Percentiles rank a stretch among this genome's conserved stretches.
Evolutionary conservation across 208 protist species (phyloP).

Genomic region (Trypanosomatidae sp.): DNA sequence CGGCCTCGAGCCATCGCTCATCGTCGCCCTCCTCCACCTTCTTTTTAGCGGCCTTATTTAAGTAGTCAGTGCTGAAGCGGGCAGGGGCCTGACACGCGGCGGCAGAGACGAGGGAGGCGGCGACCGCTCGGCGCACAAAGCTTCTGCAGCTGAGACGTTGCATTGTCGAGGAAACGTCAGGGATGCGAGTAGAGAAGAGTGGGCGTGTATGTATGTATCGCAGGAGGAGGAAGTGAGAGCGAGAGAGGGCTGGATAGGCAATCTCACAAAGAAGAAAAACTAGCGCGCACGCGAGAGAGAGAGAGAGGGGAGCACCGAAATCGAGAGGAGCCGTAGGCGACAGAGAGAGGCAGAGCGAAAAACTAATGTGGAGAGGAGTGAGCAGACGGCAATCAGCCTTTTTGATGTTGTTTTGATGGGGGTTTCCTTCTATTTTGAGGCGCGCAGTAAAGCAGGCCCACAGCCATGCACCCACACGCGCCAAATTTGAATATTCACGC

Average conservation of each 20-base stretch:
- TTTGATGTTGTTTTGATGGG: too few relatives aligned
- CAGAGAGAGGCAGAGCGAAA: background rate
- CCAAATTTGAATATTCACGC: background rate
- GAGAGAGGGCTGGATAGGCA: background rate
- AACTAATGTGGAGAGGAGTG: background rate
- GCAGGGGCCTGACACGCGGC: slow-evolving; percentile 8
- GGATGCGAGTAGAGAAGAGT: background rate
- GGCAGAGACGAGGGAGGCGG: slow-evolving; percentile 5
- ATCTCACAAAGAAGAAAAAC: background rate
- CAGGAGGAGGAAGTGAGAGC: background rate
- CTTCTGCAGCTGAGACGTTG: slow-evolving; percentile 17
- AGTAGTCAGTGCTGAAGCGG: slow-evolving; percentile 24
- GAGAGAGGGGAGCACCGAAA: background rate
- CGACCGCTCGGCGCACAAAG: slow-evolving; percentile 7
- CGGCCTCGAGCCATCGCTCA: slow-evolving; percentile 88
- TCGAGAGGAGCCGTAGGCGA: background rate
- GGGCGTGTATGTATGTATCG: background rate
- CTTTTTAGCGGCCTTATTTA: slow-evolving; percentile 51
- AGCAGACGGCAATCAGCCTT: background rate
- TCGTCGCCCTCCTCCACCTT: slow-evolving; percentile 45
- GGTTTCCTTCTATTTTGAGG: too few relatives aligned
- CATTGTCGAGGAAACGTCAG: slow-evolving; percentile 4
- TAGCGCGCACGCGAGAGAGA: background rate
- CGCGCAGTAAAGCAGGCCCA: too few relatives aligned
- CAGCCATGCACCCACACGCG: too few relatives aligned